These are phyloP conservation scores for Sporisorium scitamineum DNA, from an alignment of 1,284 basidiomycete genomes.

Conservation along the genomic window DNA sequence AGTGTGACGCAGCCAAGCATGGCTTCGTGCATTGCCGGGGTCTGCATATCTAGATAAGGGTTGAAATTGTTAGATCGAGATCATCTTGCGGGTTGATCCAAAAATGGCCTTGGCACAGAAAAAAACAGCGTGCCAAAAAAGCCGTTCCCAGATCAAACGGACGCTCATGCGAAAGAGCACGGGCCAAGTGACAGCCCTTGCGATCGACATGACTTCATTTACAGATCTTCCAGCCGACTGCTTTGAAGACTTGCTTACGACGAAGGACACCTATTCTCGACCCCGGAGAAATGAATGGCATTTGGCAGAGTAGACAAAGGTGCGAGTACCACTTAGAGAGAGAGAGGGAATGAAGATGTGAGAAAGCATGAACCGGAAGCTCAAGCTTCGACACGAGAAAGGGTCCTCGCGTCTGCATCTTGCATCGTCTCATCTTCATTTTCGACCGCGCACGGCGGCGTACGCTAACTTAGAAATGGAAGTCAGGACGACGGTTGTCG, in stretches of 20 bases:
- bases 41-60: neutral
- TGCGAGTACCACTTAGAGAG: neutral
- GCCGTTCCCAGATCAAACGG: conserved; percentile 12
- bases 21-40: neutral
- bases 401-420: conserved; percentile 7
- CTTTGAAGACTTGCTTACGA: neutral
- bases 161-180: neutral
- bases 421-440: neutral
- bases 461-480: neutral
- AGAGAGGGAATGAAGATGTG: neutral
- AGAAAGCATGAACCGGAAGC: neutral
- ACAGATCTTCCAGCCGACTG: neutral
- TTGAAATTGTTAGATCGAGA: conserved; percentile 1
- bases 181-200: neutral
- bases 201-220: neutral
- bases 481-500: neutral
- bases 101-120: neutral
- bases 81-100: neutral
- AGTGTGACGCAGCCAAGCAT: neutral
- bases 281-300: neutral
- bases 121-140: conserved; percentile 17
- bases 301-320: neutral
- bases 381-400: neutral
- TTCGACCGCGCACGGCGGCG: neutral
- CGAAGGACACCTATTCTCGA: neutral